A percentile compares a stretch with the other conserved stretches of the same genome.
Evolutionary conservation across 2,329 filamentous ascomycete species (phyloP).

Genomic region (Exophiala sideris): DNA sequence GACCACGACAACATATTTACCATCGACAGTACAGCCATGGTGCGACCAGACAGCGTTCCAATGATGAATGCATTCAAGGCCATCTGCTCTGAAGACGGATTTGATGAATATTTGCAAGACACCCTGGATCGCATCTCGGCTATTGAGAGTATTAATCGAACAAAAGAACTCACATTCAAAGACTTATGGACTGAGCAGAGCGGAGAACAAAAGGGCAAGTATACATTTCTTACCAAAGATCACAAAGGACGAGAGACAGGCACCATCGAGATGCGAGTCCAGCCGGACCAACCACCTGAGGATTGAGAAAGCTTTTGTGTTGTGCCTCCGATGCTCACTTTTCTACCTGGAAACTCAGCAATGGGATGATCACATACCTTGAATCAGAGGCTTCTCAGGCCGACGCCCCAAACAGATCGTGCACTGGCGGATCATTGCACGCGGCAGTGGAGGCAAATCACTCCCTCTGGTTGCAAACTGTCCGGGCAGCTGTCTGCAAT

Average conservation of each 20-base stretch:
- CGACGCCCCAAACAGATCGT: constrained; percentile 8
- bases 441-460: background rate
- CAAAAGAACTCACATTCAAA: constrained; percentile 93
- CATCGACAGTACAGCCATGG: constrained; percentile 81
- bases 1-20: constrained; percentile 95
- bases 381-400: background rate
- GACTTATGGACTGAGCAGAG: constrained; percentile 71
- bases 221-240: constrained; percentile 58
- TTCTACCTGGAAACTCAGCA: background rate
- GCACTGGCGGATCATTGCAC: constrained; percentile 11
- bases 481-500: constrained; percentile 1
- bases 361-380: background rate
- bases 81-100: constrained; percentile 73
- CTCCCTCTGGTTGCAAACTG: background rate
- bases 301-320: background rate
- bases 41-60: constrained; percentile 88
- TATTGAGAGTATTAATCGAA: constrained; percentile 89
- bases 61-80: constrained; percentile 91
- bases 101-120: constrained; percentile 75
- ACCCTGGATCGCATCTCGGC: constrained; percentile 83
- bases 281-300: constrained; percentile 17
- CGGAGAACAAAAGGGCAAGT: constrained; percentile 57
- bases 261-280: constrained; percentile 37
- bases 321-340: too few species aligned
- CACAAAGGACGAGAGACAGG: constrained; percentile 46